Base-by-base conservation (phyloP, 768 basidiomycete species). In the Gyrodon lividus region DNA sequence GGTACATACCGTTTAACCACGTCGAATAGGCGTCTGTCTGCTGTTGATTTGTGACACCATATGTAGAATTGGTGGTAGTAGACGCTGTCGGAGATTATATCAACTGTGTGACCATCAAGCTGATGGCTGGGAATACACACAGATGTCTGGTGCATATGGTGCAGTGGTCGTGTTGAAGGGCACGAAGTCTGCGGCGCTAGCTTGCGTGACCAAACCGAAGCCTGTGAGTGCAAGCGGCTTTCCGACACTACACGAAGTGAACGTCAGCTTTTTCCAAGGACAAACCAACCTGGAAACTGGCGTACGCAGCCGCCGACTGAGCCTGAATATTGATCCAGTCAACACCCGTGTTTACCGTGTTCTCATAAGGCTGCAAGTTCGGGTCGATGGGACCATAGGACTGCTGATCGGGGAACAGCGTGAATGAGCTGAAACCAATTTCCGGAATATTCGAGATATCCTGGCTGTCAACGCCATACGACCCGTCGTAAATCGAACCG, bases 341-440 rank as follows among this genome's bases (percentile, higher is more conserved):
- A 43, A 73, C 46, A 24, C 84, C 85, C 17, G 61, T 63, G 52
- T 79, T 67, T 33, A 86, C 60, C 0, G 72, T 76, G 51, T 81
- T 78, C 54, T 83, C 76, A 66, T 79, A 82, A 9, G 76, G 56
- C 38, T 78, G 67, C 45, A 81, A 64, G 52, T 70, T 74, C 14
- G 80, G 76, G 61, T 84, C 81, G 23, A 65, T 59, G 20, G 73
- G 51, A 26, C 69, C 77, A 57, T 85, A 86, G 33, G 66, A 62
- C 53, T 80, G 75, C 63, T 87, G 86, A 59, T 88, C 84, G 17
- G 86, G 85, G 76, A 87, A 86, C 22, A 86, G 56, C 51, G 80
- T 82, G 74, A 84, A 84, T 16, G 80, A 73, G 28, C 74, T 69
- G 57, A 84, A 85, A 6, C 75, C 78, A 53, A 87, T 79, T 10